These are phyloP conservation scores for Arthrobotrys iridis DNA, from an alignment of 2,329 filamentous ascomycete species.

Conservation along the genomic window DNA sequence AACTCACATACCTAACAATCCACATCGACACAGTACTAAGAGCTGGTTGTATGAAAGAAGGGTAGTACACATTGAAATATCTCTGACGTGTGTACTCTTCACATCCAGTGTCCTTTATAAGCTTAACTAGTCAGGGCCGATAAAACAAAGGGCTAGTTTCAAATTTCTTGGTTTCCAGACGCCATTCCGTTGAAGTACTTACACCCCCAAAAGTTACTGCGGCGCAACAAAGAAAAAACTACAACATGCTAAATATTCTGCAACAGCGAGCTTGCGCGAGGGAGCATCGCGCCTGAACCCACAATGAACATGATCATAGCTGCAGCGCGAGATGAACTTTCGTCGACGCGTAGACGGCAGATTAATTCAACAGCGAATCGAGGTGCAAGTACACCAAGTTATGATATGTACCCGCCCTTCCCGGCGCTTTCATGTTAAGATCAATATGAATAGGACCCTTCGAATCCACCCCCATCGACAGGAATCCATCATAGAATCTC, in stretches of 20 bases:
- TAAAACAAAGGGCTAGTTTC: background rate
- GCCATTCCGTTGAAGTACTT: background rate
- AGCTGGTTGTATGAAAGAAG: too few species aligned
- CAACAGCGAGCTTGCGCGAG: background rate
- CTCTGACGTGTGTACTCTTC: too few species aligned
- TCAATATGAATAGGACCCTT: background rate
- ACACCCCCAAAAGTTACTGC: constrained; percentile 12
- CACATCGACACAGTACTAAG: too few species aligned
- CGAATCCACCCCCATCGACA: too few species aligned
- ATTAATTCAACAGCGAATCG: too few species aligned
- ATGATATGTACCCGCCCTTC: background rate
- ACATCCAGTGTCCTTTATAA: too few species aligned
- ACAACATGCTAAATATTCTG: constrained; percentile 17
- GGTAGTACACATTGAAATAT: too few species aligned
- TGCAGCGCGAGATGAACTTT: background rate
- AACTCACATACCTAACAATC: too few species aligned
- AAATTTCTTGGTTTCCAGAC: too few species aligned
- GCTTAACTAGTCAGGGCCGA: background rate
- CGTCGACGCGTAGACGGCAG: constrained; percentile 5
- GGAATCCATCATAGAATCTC: too few species aligned
- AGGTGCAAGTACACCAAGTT: background rate
- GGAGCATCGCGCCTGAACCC: background rate
- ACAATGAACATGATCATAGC: background rate
- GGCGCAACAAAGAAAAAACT: constrained; percentile 50
- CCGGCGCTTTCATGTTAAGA: background rate